Evolutionary conservation across 495 filamentous ascomycete genomes (phyloP).

Genomic region (Physcia stellaris): DNA sequence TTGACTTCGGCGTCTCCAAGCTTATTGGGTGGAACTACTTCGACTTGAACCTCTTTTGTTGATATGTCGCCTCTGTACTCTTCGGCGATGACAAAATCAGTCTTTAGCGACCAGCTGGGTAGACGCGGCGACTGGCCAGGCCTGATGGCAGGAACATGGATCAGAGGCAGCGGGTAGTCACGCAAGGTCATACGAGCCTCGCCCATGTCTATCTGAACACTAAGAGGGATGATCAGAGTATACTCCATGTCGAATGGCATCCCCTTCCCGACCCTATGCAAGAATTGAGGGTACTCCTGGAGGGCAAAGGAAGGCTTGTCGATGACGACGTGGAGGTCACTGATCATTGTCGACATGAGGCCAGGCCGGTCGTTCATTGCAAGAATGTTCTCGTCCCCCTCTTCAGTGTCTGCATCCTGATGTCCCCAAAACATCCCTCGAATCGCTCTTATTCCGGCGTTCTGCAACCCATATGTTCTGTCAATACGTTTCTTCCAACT

Average conservation of each 20-base stretch:
- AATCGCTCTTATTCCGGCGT: slow-evolving; percentile 61
- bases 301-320: slow-evolving; percentile 91
- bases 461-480: slow-evolving; percentile 52
- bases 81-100: slow-evolving; percentile 94
- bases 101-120: slow-evolving; percentile 70
- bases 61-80: slow-evolving; percentile 72
- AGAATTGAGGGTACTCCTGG: slow-evolving; percentile 62
- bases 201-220: slow-evolving; percentile 78
- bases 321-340: slow-evolving; percentile 70
- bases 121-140: slow-evolving; percentile 64
- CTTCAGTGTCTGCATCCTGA: slow-evolving; percentile 66
- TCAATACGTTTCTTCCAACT: slow-evolving; percentile 93
- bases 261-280: slow-evolving; percentile 84
- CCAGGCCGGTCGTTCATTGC: slow-evolving; percentile 77
- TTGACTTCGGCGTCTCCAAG: slow-evolving; percentile 22
- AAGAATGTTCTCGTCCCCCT: slow-evolving; percentile 74
- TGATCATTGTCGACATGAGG: slow-evolving; percentile 66
- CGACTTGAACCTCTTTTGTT: slow-evolving; percentile 64
- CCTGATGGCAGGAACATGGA: slow-evolving; percentile 79
- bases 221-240: slow-evolving; percentile 77
- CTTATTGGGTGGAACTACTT: slow-evolving; percentile 64
- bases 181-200: slow-evolving; percentile 73
- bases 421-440: slow-evolving; percentile 68
- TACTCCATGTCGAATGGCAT: slow-evolving; percentile 89
- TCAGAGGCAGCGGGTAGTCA: slow-evolving; percentile 84